Conservation (phyloP, 768 basidiomycete genomes). For the Lanmaoa pseudosensibilis region DNA sequence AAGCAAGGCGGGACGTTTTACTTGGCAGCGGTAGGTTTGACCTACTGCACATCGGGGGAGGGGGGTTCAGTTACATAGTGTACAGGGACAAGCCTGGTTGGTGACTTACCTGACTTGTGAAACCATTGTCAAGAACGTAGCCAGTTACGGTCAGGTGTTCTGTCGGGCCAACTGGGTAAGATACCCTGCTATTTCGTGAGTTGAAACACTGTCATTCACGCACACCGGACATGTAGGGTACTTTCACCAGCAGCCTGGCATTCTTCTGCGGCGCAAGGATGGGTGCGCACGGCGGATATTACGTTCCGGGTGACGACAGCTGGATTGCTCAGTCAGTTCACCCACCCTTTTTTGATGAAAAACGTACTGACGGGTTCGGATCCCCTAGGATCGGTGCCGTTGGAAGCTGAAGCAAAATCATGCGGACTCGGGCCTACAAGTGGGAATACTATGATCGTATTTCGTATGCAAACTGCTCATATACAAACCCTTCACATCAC, state of each 20-base stretch:
- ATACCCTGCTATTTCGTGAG: not conserved
- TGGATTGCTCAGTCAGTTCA: not conserved
- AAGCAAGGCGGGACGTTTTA: not conserved
- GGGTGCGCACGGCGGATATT: not conserved
- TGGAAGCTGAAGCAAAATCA: no score
- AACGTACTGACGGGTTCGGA: not conserved
- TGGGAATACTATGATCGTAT: no score
- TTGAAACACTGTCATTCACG: not conserved
- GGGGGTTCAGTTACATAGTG: not conserved
- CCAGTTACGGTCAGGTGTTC: accelerated
- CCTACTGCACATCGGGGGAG: not conserved
- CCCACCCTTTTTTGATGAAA: not conserved
- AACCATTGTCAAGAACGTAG: not conserved
- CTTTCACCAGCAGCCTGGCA: accelerated
- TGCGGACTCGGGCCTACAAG: no score
- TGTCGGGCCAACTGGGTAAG: not conserved
- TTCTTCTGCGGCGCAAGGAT: not conserved
- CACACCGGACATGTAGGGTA: not conserved
- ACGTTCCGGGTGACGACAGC: accelerated
- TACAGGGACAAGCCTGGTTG: accelerated
- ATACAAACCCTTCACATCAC: no score
- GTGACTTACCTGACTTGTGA: not conserved
- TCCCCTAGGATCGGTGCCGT: not conserved
- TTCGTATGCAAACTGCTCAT: no score
- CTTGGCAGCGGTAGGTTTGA: not conserved